Base-by-base conservation (phyloP, 345 rosid species). In the Hibiscus trionum region DNA sequence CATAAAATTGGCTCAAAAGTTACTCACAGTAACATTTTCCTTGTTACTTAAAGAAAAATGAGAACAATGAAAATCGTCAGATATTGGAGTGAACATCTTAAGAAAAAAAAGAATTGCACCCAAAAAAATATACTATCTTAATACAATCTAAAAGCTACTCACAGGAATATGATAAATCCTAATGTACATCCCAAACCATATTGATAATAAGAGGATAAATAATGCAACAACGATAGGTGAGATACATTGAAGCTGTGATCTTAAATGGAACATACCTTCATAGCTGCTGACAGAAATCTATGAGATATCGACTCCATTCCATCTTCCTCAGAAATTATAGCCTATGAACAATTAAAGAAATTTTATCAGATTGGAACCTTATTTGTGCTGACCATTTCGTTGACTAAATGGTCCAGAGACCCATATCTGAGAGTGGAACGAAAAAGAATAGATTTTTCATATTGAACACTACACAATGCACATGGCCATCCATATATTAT, bases 231-330 rank as follows among this genome's bases (percentile, higher is more conserved):
- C 64, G 52, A 15, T 72, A 55, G 44, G 68, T 47, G 7, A 49
- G 6, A 33, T 63, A 15, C 19, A 46, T 50, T 39, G 31, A 76
- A 10, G 24, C 26, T 47, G 26, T 62, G 46, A 52, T 67, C 53
- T 35, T 39, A 70, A 64, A 71, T 24, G 27, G 31, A 16, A 42
- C 31, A 71, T 80, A 94, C 98, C 98, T 91, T 93, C 76, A 93
- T 70, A 73, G 98, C 92, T 35, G 98, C 98, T 11, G 98, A 93
- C 52, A 93, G 96, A 82, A 91, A 91, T 77, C 88, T 81, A 77
- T 93, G 97, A 73, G 98, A 97, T 74, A 91, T 87, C 0, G 98
- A 91, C 76, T 91, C 98, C 98, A 90, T 94, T 66, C 96, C 98
- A 72, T 94, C 98, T 87, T 94, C 97, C 85, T 90, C 96, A 0